These are phyloP conservation scores for Citrullus colocynthis DNA, from an alignment of 306 rosid species.

Conservation along the genomic window DNA sequence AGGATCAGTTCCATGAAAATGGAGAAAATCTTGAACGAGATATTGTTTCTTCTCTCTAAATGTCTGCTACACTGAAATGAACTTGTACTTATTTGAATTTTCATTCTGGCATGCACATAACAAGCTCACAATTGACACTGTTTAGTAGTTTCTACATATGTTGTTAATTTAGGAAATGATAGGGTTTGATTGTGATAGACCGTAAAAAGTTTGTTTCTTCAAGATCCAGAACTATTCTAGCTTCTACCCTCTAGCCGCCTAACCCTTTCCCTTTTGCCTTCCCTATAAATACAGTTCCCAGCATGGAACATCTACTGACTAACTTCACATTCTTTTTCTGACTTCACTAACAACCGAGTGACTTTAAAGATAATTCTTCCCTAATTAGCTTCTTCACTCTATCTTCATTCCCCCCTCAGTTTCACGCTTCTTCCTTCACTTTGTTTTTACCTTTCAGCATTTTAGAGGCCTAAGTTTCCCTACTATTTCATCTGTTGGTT, in stretches of 20 bases:
- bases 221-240: not conserved
- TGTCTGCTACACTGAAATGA: not conserved
- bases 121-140: not conserved
- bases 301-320: not conserved
- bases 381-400: not conserved
- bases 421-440: conserved; percentile 1
- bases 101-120: not conserved
- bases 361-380: not conserved
- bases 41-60: not conserved
- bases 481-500: conserved; percentile 90
- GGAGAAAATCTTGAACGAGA: not conserved
- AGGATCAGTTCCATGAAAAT: not conserved
- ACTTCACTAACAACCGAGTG: not conserved
- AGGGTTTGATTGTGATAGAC: not conserved
- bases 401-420: not conserved
- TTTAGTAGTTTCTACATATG: not conserved
- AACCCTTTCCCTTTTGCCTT: not conserved
- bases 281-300: not conserved
- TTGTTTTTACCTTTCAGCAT: conserved; percentile 35
- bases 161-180: not conserved
- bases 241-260: not conserved
- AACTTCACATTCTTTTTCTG: not conserved
- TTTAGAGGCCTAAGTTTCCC: conserved; percentile 96
- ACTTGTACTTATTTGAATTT: not conserved
- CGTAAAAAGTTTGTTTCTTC: not conserved